Conservation (phyloP, 2,329 filamentous ascomycete species). For the Penicillium sp. region DNA sequence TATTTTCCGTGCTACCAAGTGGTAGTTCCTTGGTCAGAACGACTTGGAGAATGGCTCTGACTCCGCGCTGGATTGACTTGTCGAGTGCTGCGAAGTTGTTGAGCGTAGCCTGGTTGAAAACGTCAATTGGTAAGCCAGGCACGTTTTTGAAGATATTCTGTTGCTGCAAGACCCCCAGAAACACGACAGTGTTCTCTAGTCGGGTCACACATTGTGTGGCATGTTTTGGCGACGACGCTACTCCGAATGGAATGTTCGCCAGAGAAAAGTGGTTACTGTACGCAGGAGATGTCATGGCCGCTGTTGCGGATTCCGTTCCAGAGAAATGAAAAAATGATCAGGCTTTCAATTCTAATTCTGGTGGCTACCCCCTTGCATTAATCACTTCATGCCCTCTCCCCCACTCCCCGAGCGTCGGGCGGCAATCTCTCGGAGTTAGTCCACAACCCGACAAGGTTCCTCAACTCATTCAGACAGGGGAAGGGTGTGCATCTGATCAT, state of each 20-base stretch:
- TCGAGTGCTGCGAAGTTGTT: conserved; percentile 54
- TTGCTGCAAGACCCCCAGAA: conserved; percentile 49
- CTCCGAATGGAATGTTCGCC: conserved; percentile 56
- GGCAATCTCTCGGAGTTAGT: neutral
- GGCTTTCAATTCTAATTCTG: neutral
- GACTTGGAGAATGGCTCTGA: conserved; percentile 43
- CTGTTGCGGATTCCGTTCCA: neutral
- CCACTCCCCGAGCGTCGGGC: neutral
- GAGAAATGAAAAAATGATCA: neutral
- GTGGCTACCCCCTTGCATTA: neutral
- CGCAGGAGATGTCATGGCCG: conserved; percentile 21
- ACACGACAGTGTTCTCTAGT: conserved; percentile 54
- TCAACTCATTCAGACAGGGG: too few species aligned
- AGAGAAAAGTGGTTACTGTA: conserved; percentile 48
- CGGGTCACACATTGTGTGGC: conserved; percentile 51
- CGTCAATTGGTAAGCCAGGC: conserved; percentile 15
- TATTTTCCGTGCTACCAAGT: conserved; percentile 17
- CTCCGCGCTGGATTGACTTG: conserved; percentile 37
- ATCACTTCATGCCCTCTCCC: conserved; percentile 5
- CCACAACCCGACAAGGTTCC: conserved; percentile 15
- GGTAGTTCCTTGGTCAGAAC: conserved; percentile 17
- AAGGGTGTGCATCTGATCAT: too few species aligned
- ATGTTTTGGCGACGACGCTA: conserved; percentile 48
- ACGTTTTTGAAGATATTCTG: conserved; percentile 31
- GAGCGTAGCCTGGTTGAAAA: conserved; percentile 42